phyloP scores from a whole-genome alignment of 176 grass and related monocot genomes.

The Pontederia paniculata region DNA sequence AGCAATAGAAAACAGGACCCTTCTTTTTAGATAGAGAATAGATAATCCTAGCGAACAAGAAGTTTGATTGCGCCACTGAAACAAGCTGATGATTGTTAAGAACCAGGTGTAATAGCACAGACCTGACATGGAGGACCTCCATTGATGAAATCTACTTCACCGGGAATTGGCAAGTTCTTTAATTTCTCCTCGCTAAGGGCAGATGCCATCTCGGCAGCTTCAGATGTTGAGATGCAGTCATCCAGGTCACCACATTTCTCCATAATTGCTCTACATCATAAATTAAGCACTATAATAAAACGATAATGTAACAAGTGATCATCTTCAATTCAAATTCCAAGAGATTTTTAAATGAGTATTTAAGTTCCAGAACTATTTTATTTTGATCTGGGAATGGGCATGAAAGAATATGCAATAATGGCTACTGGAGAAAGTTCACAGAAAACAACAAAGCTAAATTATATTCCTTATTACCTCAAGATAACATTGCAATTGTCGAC shows the following conservation, averaged over 20 bases:
- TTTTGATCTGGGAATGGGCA: no score
- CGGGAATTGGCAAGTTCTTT: conserved; percentile 78
- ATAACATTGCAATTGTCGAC: conserved; percentile 98
- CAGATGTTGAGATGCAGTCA: conserved; percentile 87
- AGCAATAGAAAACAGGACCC: not conserved
- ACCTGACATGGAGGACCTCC: conserved; percentile 98
- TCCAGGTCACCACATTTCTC: conserved; percentile 86
- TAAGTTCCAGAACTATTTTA: no score
- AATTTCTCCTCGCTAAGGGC: conserved; percentile 57
- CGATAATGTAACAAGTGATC: no score
- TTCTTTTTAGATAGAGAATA: not conserved
- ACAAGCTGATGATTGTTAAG: not conserved
- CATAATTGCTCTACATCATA: conserved; percentile 75
- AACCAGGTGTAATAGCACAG: not conserved
- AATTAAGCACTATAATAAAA: not conserved
- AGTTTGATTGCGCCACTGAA: no score
- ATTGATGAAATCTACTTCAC: conserved; percentile 99
- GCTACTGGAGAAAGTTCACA: no score
- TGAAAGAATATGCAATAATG: no score
- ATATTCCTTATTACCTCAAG: conserved; percentile 34
- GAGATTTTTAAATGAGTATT: no score
- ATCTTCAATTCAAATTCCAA: no score
- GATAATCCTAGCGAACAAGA: no score
- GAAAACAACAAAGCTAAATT: not conserved
- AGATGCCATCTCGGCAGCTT: conserved; percentile 74